Conservation (phyloP, 345 rosid genomes). For the Sisymbrium altissimum region DNA sequence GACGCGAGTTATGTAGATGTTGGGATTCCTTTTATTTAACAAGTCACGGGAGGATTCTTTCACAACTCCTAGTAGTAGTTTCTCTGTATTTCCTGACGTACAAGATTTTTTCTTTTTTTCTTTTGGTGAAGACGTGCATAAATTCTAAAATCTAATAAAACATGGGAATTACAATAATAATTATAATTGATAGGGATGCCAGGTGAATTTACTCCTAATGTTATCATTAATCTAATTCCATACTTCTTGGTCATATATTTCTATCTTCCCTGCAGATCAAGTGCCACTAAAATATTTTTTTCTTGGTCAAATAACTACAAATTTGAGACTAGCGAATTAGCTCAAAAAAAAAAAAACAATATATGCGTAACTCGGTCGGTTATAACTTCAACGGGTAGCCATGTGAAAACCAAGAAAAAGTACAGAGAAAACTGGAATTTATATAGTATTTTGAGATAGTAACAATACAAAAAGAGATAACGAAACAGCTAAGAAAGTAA, state of each 20-base stretch:
- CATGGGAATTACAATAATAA: background rate
- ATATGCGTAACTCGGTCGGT: background rate
- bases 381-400: background rate
- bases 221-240: background rate
- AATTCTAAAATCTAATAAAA: background rate
- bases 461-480: background rate
- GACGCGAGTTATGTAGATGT: conserved; percentile 12
- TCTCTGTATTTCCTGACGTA: conserved; percentile 17
- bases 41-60: conserved; percentile 15
- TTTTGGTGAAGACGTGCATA: background rate
- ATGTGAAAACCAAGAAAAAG: conserved; percentile 6
- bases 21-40: conserved; percentile 1
- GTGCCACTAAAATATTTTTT: background rate
- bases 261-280: background rate
- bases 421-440: background rate
- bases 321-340: background rate
- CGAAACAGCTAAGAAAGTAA: conserved; percentile 27
- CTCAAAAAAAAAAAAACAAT: background rate
- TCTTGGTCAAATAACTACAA: background rate
- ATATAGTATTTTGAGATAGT: background rate
- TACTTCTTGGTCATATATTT: too few species aligned
- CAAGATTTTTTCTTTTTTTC: background rate
- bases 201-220: background rate
- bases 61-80: background rate
- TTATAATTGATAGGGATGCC: background rate